Evolutionary conservation across 1,284 basidiomycete species (phyloP), one percentile per base, ranked within the genome.

Genomic region (Acaromyces ingoldii): DNA sequence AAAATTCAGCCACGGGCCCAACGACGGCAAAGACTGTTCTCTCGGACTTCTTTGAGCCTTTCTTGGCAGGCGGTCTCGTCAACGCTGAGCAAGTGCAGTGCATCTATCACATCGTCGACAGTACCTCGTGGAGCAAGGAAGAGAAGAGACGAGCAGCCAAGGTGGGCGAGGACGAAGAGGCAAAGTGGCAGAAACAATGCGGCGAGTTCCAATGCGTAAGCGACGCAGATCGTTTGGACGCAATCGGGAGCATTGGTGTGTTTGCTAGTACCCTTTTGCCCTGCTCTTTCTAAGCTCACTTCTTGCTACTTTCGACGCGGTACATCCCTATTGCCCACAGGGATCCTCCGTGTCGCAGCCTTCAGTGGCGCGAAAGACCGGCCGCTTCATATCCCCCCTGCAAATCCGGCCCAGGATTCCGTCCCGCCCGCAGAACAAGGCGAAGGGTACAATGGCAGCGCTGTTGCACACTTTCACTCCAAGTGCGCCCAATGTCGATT

Each of bases 141-240:
- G 85, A 84, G 15, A 28, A 9, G 19, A 4, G 24, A 24, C 82
- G 81, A 0, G 55, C 76, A 48, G 24, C 37, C 6, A 49, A 80
- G 3, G 55, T 53, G 1, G 21, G 46, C 5, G 51, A 45, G 3
- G 50, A 52, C 2, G 24, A 39, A 5, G 49, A 65, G 52, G 58
- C 62, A 1, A 76, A 80, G 25, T 92, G 89, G 89, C 85, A 92
- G 55, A 74, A 82, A 1, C 73, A 76, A n/a, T 92, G 88, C 65
- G 51, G 80, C 0, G 91, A 95, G 72, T 80, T 95, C 40, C 86
- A 89, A 72, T 91, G 88, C 57, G 89, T 93, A 0, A 90, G 92
- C 74, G 91, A 96, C 73, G 90, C 90, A 0, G 91, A 95, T 72
- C 81, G 91, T 38, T 76, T 96, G 13, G 91, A 96, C 73, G 89